Conservation (phyloP, 1,284 basidiomycete genomes). For the Malassezia pachydermatis region DNA sequence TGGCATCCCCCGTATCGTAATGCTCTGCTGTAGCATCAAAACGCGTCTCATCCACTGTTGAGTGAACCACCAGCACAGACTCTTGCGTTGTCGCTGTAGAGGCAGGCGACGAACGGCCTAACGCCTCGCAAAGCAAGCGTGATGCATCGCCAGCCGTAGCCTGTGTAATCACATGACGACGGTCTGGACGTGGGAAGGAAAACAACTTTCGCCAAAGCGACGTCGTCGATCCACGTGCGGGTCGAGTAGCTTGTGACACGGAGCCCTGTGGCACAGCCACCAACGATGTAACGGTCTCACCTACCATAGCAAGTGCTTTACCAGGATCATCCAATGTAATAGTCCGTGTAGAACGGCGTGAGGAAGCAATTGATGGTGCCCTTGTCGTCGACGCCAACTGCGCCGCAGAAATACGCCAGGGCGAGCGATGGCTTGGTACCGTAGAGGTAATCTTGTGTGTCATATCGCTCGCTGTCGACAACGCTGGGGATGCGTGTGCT, state of each 20-base stretch:
- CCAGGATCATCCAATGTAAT: slow-evolving; percentile 7
- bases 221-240: too few species aligned
- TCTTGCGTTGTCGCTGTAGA: too few species aligned
- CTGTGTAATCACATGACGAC: neutral
- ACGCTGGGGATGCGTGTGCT: too few species aligned
- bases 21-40: too few species aligned
- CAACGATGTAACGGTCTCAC: slow-evolving; percentile 10
- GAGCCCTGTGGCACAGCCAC: neutral
- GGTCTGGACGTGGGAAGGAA: neutral
- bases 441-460: too few species aligned
- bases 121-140: neutral
- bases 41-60: too few species aligned
- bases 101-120: too few species aligned
- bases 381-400: neutral
- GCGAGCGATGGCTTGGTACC: too few species aligned
- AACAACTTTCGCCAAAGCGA: too few species aligned
- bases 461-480: too few species aligned
- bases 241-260: neutral
- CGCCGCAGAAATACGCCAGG: neutral
- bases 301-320: slow-evolving; percentile 14
- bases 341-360: neutral
- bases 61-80: too few species aligned
- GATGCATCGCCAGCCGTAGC: slow-evolving; percentile 1
- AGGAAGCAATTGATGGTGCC: neutral
- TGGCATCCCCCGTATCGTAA: too few species aligned